Evolutionary conservation across 2,329 filamentous ascomycete species (phyloP), one percentile per base, ranked within the genome.

Genomic region (Colletotrichum karsti): DNA sequence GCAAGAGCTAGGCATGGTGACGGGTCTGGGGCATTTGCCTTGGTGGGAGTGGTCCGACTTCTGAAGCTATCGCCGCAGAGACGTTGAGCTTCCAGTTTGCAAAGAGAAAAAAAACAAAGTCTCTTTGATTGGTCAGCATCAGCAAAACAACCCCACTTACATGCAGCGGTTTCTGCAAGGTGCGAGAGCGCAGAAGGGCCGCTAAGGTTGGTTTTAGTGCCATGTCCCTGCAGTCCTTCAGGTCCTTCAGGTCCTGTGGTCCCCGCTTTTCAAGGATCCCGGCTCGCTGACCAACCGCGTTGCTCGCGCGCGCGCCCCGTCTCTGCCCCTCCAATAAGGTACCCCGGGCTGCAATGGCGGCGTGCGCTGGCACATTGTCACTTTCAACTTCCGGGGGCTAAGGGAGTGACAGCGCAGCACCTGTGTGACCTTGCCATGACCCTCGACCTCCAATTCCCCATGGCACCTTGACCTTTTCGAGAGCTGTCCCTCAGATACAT

Each of bases 1-100:
- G 84, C 96, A 99, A 71, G 95, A 98, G 81, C 93, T 94, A 66
- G 95, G 95, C 96, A 98, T 97, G 61, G 79, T 85, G 79, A 61
- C 46, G 64, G 69, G 69, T 67, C 24, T 63, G 66, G 63, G 54
- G 24, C 54, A 59, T 64, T 50, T 67, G 58, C 41, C 42, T 59
- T 65, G 56, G 71, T 56, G 7, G 44, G n/a, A 24, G 53, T 68
- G 46, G 65, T 65, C 46, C 65, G 65, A 68, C 53, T 61, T 55
- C 20, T 48, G 53, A 26, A 64, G 44, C 60, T 53, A 55, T 63
- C 24, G 28, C 15, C 59, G 64, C 22, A 44, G 18, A 22, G 41
- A 18, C n/a, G 24, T 2, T 12, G 60, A 64, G 50, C 51, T 63
- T 51, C 58, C 42, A 59, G 48, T 63, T 72, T 75, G 75, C 76